Percentiles rank a stretch among this genome's conserved stretches.
Evolutionary conservation across 352 stramenopile genomes (phyloP).

Genomic region (Globisporangium uncinulatum): DNA sequence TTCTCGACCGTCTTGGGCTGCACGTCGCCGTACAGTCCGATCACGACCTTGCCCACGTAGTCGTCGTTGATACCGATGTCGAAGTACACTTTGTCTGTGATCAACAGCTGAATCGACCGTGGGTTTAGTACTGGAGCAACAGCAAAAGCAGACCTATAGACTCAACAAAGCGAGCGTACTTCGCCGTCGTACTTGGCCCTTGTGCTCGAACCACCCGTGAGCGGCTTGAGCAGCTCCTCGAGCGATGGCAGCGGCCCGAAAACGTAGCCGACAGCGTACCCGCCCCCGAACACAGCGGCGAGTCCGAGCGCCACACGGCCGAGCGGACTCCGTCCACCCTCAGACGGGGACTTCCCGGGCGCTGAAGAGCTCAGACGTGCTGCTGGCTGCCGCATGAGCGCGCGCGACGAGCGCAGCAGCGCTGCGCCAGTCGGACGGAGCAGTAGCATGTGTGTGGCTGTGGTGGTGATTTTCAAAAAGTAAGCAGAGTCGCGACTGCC

Average conservation of each 20-base stretch:
- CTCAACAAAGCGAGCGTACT: slow-evolving; percentile 16
- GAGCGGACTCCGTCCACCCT: slow-evolving; percentile 28
- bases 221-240: slow-evolving; percentile 37
- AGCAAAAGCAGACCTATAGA: not conserved
- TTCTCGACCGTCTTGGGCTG: slow-evolving; percentile 79
- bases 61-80: slow-evolving; percentile 95
- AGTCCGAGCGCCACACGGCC: slow-evolving; percentile 42
- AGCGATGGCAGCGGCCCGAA: slow-evolving; percentile 60
- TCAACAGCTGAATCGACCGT: slow-evolving; percentile 26
- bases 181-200: slow-evolving; percentile 36
- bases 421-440: slow-evolving; percentile 5
- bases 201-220: slow-evolving; percentile 24
- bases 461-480: not conserved
- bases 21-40: slow-evolving; percentile 72
- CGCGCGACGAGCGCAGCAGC: slow-evolving; percentile 6
- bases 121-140: not conserved
- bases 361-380: slow-evolving; percentile 1
- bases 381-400: not conserved
- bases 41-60: slow-evolving; percentile 78
- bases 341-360: not conserved
- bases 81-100: slow-evolving; percentile 93
- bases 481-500: too few species aligned
- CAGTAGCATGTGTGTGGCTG: slow-evolving; percentile 5
- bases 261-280: slow-evolving; percentile 65
- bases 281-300: slow-evolving; percentile 46